Percentiles rank a stretch among this genome's conserved stretches.
These are phyloP conservation scores for Immersiporthe knoxdaviesiana DNA, from an alignment of 2,329 filamentous ascomycete species.

Conservation along the genomic window DNA sequence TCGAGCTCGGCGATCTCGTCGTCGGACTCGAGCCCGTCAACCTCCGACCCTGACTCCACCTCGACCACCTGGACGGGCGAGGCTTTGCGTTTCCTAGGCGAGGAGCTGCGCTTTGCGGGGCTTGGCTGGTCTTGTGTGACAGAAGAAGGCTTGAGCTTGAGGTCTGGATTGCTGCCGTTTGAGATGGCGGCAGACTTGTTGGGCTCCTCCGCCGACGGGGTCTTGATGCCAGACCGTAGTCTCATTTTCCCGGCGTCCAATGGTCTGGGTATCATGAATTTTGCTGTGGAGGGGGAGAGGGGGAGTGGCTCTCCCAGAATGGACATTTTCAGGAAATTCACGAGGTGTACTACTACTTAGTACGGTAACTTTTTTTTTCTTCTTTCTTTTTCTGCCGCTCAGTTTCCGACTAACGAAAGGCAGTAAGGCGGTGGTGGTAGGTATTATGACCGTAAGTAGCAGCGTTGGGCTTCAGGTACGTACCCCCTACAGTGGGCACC, in stretches of 20 bases:
- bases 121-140: slow-evolving; percentile 13
- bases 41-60: slow-evolving; percentile 24
- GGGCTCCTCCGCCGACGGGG: slow-evolving; percentile 26
- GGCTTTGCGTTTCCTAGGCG: slow-evolving; percentile 67
- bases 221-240: slow-evolving; percentile 29
- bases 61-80: slow-evolving; percentile 55
- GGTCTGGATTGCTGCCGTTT: slow-evolving; percentile 7
- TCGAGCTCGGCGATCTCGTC: slow-evolving; percentile 52
- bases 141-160: slow-evolving; percentile 17
- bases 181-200: slow-evolving; percentile 15
- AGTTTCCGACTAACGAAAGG: slow-evolving; percentile 8
- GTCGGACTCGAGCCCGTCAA: slow-evolving; percentile 55
- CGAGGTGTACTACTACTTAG: not conserved
- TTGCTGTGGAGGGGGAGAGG: slow-evolving; percentile 10
- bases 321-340: slow-evolving; percentile 3
- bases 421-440: slow-evolving; percentile 20
- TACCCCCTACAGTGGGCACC: not conserved
- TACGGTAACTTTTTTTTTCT: slow-evolving; percentile 24
- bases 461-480: not conserved
- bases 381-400: slow-evolving; percentile 32
- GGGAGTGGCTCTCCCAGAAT: not conserved
- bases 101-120: slow-evolving; percentile 11
- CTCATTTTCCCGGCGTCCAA: slow-evolving; percentile 26
- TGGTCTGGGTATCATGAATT: slow-evolving; percentile 12
- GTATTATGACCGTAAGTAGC: too few species aligned